Base-by-base conservation (phyloP, 345 rosid species). In the Jatropha curcas region DNA sequence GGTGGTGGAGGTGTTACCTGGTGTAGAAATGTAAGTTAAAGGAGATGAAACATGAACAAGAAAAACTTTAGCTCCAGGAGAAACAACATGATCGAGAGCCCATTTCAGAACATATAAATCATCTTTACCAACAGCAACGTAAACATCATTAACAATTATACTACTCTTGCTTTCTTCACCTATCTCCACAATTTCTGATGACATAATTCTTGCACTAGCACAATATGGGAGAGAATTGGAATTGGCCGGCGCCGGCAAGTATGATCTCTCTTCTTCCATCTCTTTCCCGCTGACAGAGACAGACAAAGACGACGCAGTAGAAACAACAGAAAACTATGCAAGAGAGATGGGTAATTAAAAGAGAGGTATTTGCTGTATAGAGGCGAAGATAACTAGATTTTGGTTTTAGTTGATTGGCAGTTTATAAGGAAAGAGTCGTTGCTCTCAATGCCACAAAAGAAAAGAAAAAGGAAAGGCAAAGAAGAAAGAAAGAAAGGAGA, bases 1-100 rank as follows among this genome's bases (percentile, higher is more conserved):
- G n/a, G n/a, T 0, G 25, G 28, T 41, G 12, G 2, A 6, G n/a
- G 10, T 24, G 48, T 37, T 74, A 85, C 93, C 89, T 57, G 93
- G 89, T 14, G 89, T 89, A 39, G 78, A 77, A 59, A 89, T 78
- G 62, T 75, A 83, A 25, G 87, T 71, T 19, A 87, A 8, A 34
- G 91, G 93, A 51, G 91, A 85, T 39, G 80, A 85, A 64, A 89
- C 86, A 77, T 86, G 93, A 45, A 87, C 78, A 30, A 89, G 89
- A 39, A 83, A 89, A 70, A 89, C 76, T 22, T 84, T 71, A 55
- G 88, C 55, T 5, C 84, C 81, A n/a, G 84, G 80, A 4, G 73
- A 65, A 50, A 83, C 81, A 60, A 71, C 78, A 61, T 84, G 89
- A 79, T 83, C 88, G 7, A 87, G 83, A 60, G 83, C 82, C 94